Evolutionary conservation across 768 basidiomycete genomes (phyloP).

Genomic region (Psilocybe tampanensis): DNA sequence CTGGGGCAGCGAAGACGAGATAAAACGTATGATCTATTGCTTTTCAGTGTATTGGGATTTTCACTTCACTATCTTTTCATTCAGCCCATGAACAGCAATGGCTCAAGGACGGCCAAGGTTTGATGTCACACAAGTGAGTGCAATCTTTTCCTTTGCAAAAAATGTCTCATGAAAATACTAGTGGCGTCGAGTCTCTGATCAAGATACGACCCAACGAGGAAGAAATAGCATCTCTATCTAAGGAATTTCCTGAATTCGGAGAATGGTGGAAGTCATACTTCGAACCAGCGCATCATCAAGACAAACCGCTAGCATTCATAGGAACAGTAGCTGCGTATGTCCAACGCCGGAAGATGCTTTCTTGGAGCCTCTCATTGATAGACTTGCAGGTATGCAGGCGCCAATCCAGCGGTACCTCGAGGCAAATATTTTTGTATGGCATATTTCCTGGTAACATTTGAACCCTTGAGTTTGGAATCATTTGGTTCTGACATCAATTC

Average conservation of each 20-base stretch:
- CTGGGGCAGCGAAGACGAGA: conserved; percentile 38
- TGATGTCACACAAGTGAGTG: conserved; percentile 57
- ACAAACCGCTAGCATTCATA: conserved; percentile 56
- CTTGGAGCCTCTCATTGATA: neutral
- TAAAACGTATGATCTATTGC: conserved; percentile 36
- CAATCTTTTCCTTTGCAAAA: neutral
- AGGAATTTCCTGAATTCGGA: conserved; percentile 43
- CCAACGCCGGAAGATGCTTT: neutral
- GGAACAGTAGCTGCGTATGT: conserved; percentile 42
- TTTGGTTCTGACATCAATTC: neutral
- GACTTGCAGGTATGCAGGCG: conserved; percentile 20
- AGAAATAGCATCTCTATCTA: conserved; percentile 52
- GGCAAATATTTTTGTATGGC: conserved; percentile 24
- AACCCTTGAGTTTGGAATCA: neutral
- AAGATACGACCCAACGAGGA: conserved; percentile 54
- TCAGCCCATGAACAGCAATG: conserved; percentile 31
- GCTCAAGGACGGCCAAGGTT: conserved; percentile 42
- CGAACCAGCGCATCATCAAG: conserved; percentile 40
- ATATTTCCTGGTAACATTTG: conserved; percentile 17
- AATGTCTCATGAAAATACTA: conserved; percentile 17
- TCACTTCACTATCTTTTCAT: neutral
- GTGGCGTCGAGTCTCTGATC: conserved; percentile 55
- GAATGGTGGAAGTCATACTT: conserved; percentile 53
- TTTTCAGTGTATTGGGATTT: neutral
- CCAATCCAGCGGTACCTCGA: conserved; percentile 14